Evolutionary conservation across 2,329 filamentous ascomycete species (phyloP).

Genomic region (Colletotrichum neosansevieriae): DNA sequence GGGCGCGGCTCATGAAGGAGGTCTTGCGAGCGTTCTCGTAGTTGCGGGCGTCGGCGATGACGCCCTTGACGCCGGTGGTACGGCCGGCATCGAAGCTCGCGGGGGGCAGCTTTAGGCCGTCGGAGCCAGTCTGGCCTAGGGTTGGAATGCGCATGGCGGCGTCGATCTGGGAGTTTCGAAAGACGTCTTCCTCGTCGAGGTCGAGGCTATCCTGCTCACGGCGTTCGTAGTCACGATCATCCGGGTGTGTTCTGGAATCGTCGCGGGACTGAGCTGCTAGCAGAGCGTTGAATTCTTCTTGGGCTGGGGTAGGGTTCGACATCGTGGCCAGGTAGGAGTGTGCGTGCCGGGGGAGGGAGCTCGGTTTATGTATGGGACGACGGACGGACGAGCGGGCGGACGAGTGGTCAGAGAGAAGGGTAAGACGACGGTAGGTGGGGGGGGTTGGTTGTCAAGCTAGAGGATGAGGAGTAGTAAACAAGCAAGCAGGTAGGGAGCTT

Average conservation of each 20-base stretch:
- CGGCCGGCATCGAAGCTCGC: constrained; percentile 74
- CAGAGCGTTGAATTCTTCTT: constrained; percentile 76
- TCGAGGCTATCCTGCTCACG: constrained; percentile 56
- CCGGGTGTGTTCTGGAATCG: constrained; percentile 63
- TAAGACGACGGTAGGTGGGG: background rate
- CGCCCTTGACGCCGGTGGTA: constrained; percentile 86
- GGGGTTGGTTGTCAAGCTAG: constrained; percentile 18
- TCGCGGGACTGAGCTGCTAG: constrained; percentile 67
- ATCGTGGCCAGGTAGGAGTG: constrained; percentile 53
- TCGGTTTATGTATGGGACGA: constrained; percentile 52
- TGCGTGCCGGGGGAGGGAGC: constrained; percentile 42
- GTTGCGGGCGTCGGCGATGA: constrained; percentile 85
- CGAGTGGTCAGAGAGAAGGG: constrained; percentile 27
- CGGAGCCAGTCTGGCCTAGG: constrained; percentile 57
- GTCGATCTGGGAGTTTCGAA: constrained; percentile 68
- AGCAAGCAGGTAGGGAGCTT: constrained; percentile 30
- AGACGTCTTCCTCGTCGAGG: constrained; percentile 65
- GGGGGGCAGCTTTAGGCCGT: constrained; percentile 71
- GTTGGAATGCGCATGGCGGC: constrained; percentile 75
- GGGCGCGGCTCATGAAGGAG: constrained; percentile 66
- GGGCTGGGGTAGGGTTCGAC: constrained; percentile 68
- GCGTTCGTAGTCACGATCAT: constrained; percentile 65
- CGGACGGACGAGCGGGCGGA: constrained; percentile 29
- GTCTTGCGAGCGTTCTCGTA: constrained; percentile 75
- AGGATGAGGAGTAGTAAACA: constrained; percentile 31